phyloP scores from a whole-genome alignment of 257 asterid species.

The Rhazya stricta region DNA sequence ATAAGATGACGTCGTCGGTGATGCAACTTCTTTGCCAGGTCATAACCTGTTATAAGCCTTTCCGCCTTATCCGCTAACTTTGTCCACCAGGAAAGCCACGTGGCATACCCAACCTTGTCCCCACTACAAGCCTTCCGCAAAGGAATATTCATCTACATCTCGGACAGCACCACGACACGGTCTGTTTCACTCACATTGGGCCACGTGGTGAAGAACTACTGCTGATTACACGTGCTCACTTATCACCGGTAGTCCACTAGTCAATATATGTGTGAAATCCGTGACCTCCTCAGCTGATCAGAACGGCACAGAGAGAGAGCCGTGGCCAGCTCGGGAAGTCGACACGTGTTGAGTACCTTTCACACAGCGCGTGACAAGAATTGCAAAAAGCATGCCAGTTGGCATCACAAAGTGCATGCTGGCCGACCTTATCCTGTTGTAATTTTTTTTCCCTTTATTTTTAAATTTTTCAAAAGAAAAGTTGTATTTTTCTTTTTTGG shows the following conservation, averaged over 20 bases:
- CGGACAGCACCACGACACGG: neutral
- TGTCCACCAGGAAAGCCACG: slow-evolving; percentile 24
- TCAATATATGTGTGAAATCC: neutral
- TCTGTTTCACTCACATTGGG: slow-evolving; percentile 10
- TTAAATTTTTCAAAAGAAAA: neutral
- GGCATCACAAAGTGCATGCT: slow-evolving; percentile 38
- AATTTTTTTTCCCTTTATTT: neutral
- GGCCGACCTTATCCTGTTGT: slow-evolving; percentile 51
- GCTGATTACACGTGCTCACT: neutral
- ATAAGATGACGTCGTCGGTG: slow-evolving; percentile 16
- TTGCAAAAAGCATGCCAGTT: slow-evolving; percentile 30
- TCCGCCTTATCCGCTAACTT: slow-evolving; percentile 29
- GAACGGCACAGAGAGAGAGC: neutral
- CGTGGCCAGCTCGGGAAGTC: neutral
- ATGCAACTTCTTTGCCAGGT: slow-evolving; percentile 14
- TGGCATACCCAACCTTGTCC: neutral
- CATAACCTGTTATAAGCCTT: slow-evolving; percentile 4
- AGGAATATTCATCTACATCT: slow-evolving; percentile 10
- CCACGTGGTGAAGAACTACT: neutral
- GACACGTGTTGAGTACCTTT: slow-evolving; percentile 15
- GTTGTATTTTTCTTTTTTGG: slow-evolving; percentile 8
- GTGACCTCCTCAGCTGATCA: neutral
- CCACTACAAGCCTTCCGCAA: neutral
- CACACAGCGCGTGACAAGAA: slow-evolving; percentile 32
- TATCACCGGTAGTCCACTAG: neutral